A percentile compares a stretch with the other conserved stretches of the same genome.
Evolutionary conservation across 352 stramenopile genomes (phyloP).

Genomic region (Phytophthora sojae): DNA sequence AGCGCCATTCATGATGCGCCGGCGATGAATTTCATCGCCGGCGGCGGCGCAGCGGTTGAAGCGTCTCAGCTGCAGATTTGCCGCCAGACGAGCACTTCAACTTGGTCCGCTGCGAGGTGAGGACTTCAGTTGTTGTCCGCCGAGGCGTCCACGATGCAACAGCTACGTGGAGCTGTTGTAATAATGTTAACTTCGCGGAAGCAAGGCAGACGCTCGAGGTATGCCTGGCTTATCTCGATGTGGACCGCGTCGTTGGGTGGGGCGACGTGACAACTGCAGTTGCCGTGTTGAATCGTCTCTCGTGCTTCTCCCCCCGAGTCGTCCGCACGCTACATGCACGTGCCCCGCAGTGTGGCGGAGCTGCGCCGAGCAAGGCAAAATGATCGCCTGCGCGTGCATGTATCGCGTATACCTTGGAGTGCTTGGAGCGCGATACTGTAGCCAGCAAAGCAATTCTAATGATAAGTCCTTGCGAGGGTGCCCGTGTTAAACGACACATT

Average conservation of each 20-base stretch:
- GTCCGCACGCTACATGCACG: neutral
- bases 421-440: no score
- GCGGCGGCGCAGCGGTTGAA: neutral
- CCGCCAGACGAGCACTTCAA: slow-evolving; percentile 11
- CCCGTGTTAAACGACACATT: neutral
- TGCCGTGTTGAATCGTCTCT: slow-evolving; percentile 3
- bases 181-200: slow-evolving; percentile 4
- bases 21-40: neutral
- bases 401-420: no score
- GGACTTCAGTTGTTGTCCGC: neutral
- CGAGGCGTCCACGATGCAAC: neutral
- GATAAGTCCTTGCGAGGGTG: no score
- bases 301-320: neutral
- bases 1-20: neutral
- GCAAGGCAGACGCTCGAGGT: neutral
- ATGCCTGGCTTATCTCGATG: neutral
- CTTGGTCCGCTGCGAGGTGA: slow-evolving; percentile 6
- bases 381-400: neutral
- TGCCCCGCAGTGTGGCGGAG: neutral
- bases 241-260: neutral
- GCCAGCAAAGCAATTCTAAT: no score
- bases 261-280: slow-evolving; percentile 7
- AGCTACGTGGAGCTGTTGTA: neutral
- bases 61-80: slow-evolving; percentile 13
- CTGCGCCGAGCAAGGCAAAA: neutral